These are phyloP conservation scores for Diophrys sp. DNA, from an alignment of 73 alveolate species.

Conservation along the genomic window DNA sequence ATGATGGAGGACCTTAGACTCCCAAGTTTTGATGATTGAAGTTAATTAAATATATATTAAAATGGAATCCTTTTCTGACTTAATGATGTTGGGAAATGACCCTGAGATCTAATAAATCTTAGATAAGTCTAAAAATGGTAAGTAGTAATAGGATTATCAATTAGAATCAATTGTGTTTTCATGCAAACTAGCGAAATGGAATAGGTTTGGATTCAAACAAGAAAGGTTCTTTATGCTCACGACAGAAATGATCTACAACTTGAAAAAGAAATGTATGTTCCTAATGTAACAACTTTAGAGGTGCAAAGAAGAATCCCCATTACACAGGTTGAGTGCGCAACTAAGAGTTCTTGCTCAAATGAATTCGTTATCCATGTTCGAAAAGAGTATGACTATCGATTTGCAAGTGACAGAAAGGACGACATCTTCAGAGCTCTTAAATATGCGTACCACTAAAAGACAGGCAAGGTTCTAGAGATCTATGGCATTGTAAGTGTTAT, in stretches of 20 bases:
- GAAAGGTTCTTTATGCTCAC: slow-evolving; percentile 59
- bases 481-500: slow-evolving; percentile 42
- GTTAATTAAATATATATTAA: too few species aligned
- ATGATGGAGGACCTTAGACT: too few species aligned
- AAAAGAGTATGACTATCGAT: slow-evolving; percentile 24
- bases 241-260: slow-evolving; percentile 65
- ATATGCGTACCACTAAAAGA: neutral
- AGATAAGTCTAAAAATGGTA: neutral
- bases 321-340: slow-evolving; percentile 17
- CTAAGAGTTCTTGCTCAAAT: slow-evolving; percentile 23
- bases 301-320: slow-evolving; percentile 64
- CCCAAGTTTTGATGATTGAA: too few species aligned
- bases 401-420: slow-evolving; percentile 10
- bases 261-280: slow-evolving; percentile 31
- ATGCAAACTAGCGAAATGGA: slow-evolving; percentile 57
- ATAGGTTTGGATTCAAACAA: slow-evolving; percentile 55
- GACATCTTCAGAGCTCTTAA: slow-evolving; percentile 9
- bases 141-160: neutral
- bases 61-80: slow-evolving; percentile 2
- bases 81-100: neutral
- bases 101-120: neutral
- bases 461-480: slow-evolving; percentile 20
- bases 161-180: slow-evolving; percentile 58
- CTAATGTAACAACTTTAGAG: slow-evolving; percentile 11
- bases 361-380: slow-evolving; percentile 24